Evolutionary conservation across 2,329 filamentous ascomycete species (phyloP), one percentile per base, ranked within the genome.

Genomic region (Waltergamsia citrina): DNA sequence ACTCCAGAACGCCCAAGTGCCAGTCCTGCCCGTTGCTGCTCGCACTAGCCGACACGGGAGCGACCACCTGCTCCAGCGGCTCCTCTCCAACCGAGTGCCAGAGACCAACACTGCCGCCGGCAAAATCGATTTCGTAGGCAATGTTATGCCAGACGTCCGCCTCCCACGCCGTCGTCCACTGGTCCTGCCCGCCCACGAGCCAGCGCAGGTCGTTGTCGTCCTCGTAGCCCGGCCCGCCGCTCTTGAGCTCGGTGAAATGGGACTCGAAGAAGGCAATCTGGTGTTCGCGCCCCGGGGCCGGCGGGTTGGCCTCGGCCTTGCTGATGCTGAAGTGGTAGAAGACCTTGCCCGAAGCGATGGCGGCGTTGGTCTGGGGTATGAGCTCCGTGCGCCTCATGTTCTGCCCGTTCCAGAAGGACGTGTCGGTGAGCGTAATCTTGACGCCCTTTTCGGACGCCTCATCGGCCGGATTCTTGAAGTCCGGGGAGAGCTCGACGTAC

Each of bases 191-290:
- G 39, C 65, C 64, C 8, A 76, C 73, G 54, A 74, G 71, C 77
- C 79, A 85, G 44, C 74, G 71, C 41, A 85, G 62, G 43, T 69
- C 67, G 20, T 65, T 57, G 39, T 71, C 63, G n/a, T 59, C 60
- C n/a, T n/a, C n/a, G 26, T 59, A 65, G 21, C 50, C 41, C 36
- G 62, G 57, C 29, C 67, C 67, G 29, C 80, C 81, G 37, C 73
- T 74, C 62, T 85, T 84, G 52, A 85, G 58, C 62, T 85, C 81
- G 10, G 79, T 84, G 56, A 85, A 85, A 57, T 85, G 80, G 51
- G 66, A 74, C 58, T 83, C 79, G 59, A 76, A 77, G 54, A 69
- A 69, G 50, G 53, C 57, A 46, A 67, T 63, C 56, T 85, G 80
- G 54, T 85, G 81, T 61, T 85, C 80, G 35, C 78, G 69, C 9